These are phyloP conservation scores for Kwoniella mangroviensis DNA, from an alignment of 768 basidiomycete genomes.

Conservation along the genomic window DNA sequence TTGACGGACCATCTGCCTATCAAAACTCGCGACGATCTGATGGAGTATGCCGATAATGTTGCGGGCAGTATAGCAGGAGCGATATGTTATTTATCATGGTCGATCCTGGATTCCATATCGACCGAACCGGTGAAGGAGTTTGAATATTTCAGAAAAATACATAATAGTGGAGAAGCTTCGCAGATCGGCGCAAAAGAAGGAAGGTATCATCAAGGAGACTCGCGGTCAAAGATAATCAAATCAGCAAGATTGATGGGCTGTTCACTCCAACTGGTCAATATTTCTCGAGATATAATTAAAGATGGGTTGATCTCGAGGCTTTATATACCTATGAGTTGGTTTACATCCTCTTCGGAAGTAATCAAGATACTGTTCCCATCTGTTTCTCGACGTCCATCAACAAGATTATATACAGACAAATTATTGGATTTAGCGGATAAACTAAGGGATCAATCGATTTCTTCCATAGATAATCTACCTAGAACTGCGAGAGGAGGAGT, in stretches of 20 bases:
- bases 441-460: conserved; percentile 34
- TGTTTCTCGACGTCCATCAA: not conserved
- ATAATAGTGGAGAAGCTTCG: not conserved
- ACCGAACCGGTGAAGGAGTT: conserved; percentile 26
- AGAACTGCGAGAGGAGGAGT: conserved; percentile 52
- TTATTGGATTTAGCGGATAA: conserved; percentile 48
- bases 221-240: conserved; percentile 6
- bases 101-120: conserved; percentile 2
- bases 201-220: no score
- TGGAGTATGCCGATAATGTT: conserved; percentile 58
- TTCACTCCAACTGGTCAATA: conserved; percentile 60
- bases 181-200: not conserved
- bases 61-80: conserved; percentile 58
- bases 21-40: conserved; percentile 51
- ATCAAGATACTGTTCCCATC: conserved; percentile 4
- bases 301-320: conserved; percentile 53
- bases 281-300: conserved; percentile 57
- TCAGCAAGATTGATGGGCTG: conserved; percentile 56
- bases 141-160: not conserved
- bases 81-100: conserved; percentile 56
- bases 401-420: conserved; percentile 39
- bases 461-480: conserved; percentile 45
- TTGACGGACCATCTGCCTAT: conserved; percentile 46
- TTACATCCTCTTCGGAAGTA: conserved; percentile 12
- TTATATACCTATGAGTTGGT: conserved; percentile 55